A percentile compares a stretch with the other conserved stretches of the same genome.
Evolutionary conservation across 495 filamentous ascomycete genomes (phyloP).

Genomic region (Copromyces sp.): DNA sequence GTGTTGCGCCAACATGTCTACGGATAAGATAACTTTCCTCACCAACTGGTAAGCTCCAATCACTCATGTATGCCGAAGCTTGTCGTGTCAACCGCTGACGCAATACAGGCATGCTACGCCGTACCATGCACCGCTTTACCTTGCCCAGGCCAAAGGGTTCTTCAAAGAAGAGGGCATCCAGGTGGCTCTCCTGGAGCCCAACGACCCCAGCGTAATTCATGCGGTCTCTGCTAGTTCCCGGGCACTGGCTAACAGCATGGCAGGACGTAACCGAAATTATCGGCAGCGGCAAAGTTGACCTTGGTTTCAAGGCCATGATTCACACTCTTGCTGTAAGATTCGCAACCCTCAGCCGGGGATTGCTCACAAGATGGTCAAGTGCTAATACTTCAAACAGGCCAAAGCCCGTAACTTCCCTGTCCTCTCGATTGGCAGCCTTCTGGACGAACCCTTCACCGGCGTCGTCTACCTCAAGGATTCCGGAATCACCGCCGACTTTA

Average conservation of each 20-base stretch:
- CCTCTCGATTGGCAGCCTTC: conserved; percentile 54
- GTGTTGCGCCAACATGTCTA: conserved; percentile 48
- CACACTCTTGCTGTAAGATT: conserved; percentile 52
- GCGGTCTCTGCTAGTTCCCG: not conserved
- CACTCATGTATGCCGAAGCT: conserved; percentile 4
- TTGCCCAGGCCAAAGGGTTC: conserved; percentile 59
- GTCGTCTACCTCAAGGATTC: conserved; percentile 60
- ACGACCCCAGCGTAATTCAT: conserved; percentile 47
- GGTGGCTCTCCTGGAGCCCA: conserved; percentile 60
- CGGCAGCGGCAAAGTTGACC: conserved; percentile 58
- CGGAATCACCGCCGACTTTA: conserved; percentile 55
- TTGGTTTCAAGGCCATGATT: conserved; percentile 71
- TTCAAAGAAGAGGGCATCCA: conserved; percentile 61
- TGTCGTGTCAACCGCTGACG: conserved; percentile 7
- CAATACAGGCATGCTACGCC: conserved; percentile 55
- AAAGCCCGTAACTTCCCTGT: conserved; percentile 63
- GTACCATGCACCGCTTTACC: conserved; percentile 62
- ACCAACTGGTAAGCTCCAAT: conserved; percentile 51
- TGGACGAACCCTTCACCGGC: conserved; percentile 65
- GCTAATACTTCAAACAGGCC: conserved; percentile 30
- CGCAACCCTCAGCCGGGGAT: not conserved
- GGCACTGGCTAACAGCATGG: not conserved
- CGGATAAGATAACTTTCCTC: conserved; percentile 66
- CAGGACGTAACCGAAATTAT: conserved; percentile 62
- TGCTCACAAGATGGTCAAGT: not conserved